A percentile compares a stretch with the other conserved stretches of the same genome.
Conservation (phyloP, 352 stramenopile species). For the Phytopythium helicoides region DNA sequence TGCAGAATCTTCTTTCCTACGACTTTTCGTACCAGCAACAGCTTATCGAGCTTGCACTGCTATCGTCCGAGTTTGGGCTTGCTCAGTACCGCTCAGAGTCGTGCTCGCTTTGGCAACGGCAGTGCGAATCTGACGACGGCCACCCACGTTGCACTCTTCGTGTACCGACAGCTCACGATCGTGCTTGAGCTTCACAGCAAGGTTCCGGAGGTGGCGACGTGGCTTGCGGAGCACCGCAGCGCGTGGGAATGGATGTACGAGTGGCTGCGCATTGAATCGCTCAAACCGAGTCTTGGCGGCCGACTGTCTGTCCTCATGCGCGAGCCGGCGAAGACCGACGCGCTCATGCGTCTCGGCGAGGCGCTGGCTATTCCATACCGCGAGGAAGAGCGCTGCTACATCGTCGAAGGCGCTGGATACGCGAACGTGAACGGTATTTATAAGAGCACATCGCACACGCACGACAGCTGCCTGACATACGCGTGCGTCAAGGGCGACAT, state of each 20-base stretch:
- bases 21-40: conserved; percentile 56
- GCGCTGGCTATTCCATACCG: conserved; percentile 58
- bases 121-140: conserved; percentile 50
- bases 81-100: conserved; percentile 60
- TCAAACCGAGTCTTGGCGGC: conserved; percentile 75
- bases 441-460: conserved; percentile 71
- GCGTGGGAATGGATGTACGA: conserved; percentile 87
- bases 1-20: conserved; percentile 64
- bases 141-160: conserved; percentile 68
- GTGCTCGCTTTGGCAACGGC: conserved; percentile 51
- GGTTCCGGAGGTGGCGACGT: conserved; percentile 48
- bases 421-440: conserved; percentile 94
- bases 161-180: conserved; percentile 75
- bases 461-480: conserved; percentile 80
- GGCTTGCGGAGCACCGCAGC: conserved; percentile 47
- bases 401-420: conserved; percentile 89
- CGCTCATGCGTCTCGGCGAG: conserved; percentile 61
- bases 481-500: conserved; percentile 56
- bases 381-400: conserved; percentile 81
- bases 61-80: conserved; percentile 67
- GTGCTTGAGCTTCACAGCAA: conserved; percentile 71
- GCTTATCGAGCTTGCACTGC: conserved; percentile 68
- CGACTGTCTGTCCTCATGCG: conserved; percentile 59
- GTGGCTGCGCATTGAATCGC: conserved; percentile 83
- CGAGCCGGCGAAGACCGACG: conserved; percentile 74